Evolutionary conservation across 495 filamentous ascomycete genomes (phyloP).

Genomic region (Terfezia boudieri): DNA sequence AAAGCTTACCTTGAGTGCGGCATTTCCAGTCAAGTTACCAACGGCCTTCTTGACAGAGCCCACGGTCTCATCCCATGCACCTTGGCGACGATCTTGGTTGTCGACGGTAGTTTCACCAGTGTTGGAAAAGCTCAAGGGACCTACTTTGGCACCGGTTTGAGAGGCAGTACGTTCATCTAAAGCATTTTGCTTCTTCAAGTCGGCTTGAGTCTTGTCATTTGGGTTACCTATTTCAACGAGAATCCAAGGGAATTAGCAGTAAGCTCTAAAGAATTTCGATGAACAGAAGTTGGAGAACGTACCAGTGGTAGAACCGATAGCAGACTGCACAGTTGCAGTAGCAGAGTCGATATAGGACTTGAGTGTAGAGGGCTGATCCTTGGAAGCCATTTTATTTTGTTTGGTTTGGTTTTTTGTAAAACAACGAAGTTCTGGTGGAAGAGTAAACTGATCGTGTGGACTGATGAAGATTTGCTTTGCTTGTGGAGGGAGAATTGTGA

Average conservation of each 20-base stretch:
- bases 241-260: background rate
- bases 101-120: conserved; percentile 52
- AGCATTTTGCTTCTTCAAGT: conserved; percentile 36
- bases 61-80: conserved; percentile 67
- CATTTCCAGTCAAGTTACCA: conserved; percentile 51
- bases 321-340: conserved; percentile 46
- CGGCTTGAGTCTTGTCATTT: conserved; percentile 23
- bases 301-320: conserved; percentile 53
- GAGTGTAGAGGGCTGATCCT: conserved; percentile 40
- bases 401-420: background rate
- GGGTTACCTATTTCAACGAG: conserved; percentile 10
- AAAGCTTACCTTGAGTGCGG: conserved; percentile 33
- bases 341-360: conserved; percentile 66
- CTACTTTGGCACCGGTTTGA: conserved; percentile 48
- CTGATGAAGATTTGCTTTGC: too few species aligned
- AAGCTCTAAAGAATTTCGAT: background rate
- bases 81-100: conserved; percentile 44
- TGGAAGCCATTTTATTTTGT: conserved; percentile 1
- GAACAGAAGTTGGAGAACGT: conserved; percentile 13
- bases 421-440: too few species aligned
- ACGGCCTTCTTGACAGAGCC: conserved; percentile 67
- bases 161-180: conserved; percentile 43
- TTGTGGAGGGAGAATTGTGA: too few species aligned
- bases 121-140: conserved; percentile 41
- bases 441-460: too few species aligned